These are phyloP conservation scores for Picea sitchensis DNA, from an alignment of 75 land plant genomes.

Conservation along the genomic window DNA sequence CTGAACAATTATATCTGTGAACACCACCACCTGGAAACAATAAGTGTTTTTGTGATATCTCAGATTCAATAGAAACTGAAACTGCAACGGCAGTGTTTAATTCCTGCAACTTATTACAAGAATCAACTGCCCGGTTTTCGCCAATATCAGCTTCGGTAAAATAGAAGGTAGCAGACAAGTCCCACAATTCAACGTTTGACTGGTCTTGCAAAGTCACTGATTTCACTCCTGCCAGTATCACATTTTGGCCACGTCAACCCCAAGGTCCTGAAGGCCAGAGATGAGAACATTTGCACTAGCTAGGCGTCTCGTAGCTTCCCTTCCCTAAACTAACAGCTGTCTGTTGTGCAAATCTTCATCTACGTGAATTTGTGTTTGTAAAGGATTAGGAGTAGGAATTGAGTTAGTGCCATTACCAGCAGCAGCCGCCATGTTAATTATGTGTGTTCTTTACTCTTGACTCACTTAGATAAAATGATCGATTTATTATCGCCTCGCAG, in stretches of 20 bases:
- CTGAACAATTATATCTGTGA: constrained; percentile 56
- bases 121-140: constrained; percentile 42
- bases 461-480: too few species aligned
- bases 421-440: too few species aligned
- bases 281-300: constrained; percentile 35
- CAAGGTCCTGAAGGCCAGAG: constrained; percentile 46
- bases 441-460: too few species aligned
- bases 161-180: constrained; percentile 32
- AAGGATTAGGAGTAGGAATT: too few species aligned
- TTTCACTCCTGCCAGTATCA: constrained; percentile 44
- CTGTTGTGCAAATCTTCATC: constrained; percentile 51
- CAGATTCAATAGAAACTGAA: constrained; percentile 1
- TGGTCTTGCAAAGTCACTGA: constrained; percentile 43
- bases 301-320: constrained; percentile 46
- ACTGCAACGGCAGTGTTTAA: constrained; percentile 36
- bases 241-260: constrained; percentile 41
- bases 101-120: constrained; percentile 49
- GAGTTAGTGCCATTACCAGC: too few species aligned
- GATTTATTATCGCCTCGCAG: too few species aligned
- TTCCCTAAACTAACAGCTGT: constrained; percentile 49
- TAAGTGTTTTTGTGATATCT: constrained; percentile 25
- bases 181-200: constrained; percentile 30
- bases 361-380: constrained; percentile 11
- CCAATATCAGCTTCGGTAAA: constrained; percentile 34
- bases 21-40: constrained; percentile 58